Conservation (phyloP, 768 basidiomycete species). For the Roridomyces roridus region DNA sequence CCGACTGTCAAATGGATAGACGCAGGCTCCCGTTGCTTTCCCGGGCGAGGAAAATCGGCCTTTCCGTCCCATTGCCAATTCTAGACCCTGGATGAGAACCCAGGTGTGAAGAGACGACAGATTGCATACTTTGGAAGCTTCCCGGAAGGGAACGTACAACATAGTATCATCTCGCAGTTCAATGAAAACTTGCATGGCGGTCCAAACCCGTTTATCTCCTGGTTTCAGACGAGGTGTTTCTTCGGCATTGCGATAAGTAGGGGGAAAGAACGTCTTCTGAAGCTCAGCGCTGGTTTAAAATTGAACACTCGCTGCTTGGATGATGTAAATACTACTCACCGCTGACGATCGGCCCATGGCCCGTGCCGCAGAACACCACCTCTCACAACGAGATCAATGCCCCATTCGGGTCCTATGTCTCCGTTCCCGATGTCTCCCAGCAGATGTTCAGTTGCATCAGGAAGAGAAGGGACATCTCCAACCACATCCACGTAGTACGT, state of each 20-base stretch:
- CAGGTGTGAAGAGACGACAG: not conserved
- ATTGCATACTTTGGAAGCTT: conserved; percentile 77
- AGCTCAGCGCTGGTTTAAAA: conserved; percentile 62
- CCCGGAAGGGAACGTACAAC: conserved; percentile 88
- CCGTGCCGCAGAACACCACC: conserved; percentile 85
- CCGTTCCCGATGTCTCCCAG: conserved; percentile 84
- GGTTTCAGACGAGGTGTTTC: conserved; percentile 65
- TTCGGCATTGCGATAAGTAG: conserved; percentile 69
- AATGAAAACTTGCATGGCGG: conserved; percentile 78
- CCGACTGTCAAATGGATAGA: conserved; percentile 78
- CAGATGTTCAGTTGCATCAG: conserved; percentile 42
- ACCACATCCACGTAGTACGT: conserved; percentile 88
- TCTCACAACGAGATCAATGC: conserved; percentile 81
- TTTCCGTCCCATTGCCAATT: conserved; percentile 94
- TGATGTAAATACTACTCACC: no score
- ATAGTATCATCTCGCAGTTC: conserved; percentile 81
- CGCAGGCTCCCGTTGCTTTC: conserved; percentile 66
- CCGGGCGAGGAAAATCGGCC: conserved; percentile 50
- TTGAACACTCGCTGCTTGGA: conserved; percentile 62
- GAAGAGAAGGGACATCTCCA: conserved; percentile 67
- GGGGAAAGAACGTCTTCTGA: conserved; percentile 85
- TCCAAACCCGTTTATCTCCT: conserved; percentile 86
- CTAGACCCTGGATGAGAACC: conserved; percentile 38
- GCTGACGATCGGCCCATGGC: conserved; percentile 96
- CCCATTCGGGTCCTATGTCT: conserved; percentile 91